Percentiles rank a stretch among this genome's conserved stretches.
Evolutionary conservation across 1,139 yeast species (phyloP).

Genomic region (Yamadazyma songkhlaensis): DNA sequence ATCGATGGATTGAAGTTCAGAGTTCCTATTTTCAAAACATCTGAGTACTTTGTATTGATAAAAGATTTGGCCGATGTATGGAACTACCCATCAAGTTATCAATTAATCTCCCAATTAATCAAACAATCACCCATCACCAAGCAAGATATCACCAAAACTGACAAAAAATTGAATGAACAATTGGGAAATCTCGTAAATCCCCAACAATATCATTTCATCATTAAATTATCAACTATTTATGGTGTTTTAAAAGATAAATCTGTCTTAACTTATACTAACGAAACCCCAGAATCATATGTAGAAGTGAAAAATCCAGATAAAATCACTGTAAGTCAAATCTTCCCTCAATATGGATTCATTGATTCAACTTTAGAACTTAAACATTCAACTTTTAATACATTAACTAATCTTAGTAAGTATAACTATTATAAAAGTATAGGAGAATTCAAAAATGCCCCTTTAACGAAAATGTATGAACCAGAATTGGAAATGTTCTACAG

Average conservation of each 20-base stretch:
- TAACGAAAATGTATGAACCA: slow-evolving; percentile 26
- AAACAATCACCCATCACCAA: slow-evolving; percentile 22
- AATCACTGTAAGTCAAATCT: slow-evolving; percentile 38
- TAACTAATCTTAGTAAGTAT: slow-evolving; percentile 33
- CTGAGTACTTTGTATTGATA: slow-evolving; percentile 23
- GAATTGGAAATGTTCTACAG: slow-evolving; percentile 32
- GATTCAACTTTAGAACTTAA: slow-evolving; percentile 26
- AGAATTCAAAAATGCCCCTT: slow-evolving; percentile 18
- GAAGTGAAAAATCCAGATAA: slow-evolving; percentile 14
- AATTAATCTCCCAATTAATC: slow-evolving; percentile 28
- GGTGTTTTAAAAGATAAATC: slow-evolving; percentile 18
- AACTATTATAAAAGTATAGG: slow-evolving; percentile 31
- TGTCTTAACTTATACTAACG: slow-evolving; percentile 9
- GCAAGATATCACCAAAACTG: slow-evolving; percentile 20
- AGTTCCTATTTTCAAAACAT: slow-evolving; percentile 12
- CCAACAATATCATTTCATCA: slow-evolving; percentile 25
- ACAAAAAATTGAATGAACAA: slow-evolving; percentile 19
- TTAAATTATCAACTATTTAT: slow-evolving; percentile 22
- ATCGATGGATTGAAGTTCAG: slow-evolving; percentile 3
- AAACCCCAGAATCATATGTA: slow-evolving; percentile 1
- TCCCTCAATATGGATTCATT: slow-evolving; percentile 42
- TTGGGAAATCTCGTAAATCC: slow-evolving; percentile 25
- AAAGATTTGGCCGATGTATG: slow-evolving; percentile 34
- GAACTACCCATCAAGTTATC: slow-evolving; percentile 46
- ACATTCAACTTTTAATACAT: slow-evolving; percentile 36